Percentiles rank a stretch among this genome's conserved stretches.
These are phyloP conservation scores for Phytophthora lateralis DNA, from an alignment of 352 stramenopile species.

Conservation along the genomic window DNA sequence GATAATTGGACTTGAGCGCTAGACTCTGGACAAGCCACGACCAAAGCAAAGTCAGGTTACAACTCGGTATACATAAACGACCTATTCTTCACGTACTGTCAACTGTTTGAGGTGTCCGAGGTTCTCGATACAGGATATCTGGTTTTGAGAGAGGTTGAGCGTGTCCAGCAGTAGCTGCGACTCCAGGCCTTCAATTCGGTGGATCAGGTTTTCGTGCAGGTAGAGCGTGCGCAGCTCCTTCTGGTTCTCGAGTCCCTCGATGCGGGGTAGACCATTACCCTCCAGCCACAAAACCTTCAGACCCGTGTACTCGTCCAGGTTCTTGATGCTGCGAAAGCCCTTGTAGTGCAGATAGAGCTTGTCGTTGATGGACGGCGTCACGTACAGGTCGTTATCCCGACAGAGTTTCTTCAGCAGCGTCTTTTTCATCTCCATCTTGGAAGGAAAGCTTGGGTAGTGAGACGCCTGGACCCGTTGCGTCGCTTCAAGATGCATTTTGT, in stretches of 20 bases:
- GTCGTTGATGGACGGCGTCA: slow-evolving; percentile 94
- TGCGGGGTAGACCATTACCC: slow-evolving; percentile 90
- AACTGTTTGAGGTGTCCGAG: slow-evolving; percentile 71
- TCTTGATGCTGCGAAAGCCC: slow-evolving; percentile 92
- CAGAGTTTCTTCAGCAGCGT: slow-evolving; percentile 88
- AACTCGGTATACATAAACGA: slow-evolving; percentile 19
- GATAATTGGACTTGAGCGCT: slow-evolving; percentile 79
- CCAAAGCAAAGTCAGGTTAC: slow-evolving; percentile 1
- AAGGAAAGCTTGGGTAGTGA: slow-evolving; percentile 3
- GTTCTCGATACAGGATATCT: slow-evolving; percentile 81
- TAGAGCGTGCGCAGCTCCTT: slow-evolving; percentile 91
- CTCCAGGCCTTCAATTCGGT: slow-evolving; percentile 89
- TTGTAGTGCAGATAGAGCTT: slow-evolving; percentile 98
- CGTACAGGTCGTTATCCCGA: slow-evolving; percentile 91
- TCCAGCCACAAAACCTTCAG: slow-evolving; percentile 95
- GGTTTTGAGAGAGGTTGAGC: slow-evolving; percentile 85
- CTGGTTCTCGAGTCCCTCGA: slow-evolving; percentile 91
- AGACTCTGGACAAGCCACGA: slow-evolving; percentile 46
- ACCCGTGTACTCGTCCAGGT: slow-evolving; percentile 95
- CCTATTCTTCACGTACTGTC: slow-evolving; percentile 45
- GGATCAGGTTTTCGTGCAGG: slow-evolving; percentile 95
- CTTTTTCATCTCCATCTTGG: slow-evolving; percentile 91
- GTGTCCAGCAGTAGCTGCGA: slow-evolving; percentile 63
- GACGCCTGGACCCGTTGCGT: slow-evolving; percentile 2
- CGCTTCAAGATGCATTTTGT: slow-evolving; percentile 30